Percentiles rank a stretch among this genome's conserved stretches.
phyloP scores from a whole-genome alignment of 2,329 filamentous ascomycete genomes.

The Diplocarpon rosae region DNA sequence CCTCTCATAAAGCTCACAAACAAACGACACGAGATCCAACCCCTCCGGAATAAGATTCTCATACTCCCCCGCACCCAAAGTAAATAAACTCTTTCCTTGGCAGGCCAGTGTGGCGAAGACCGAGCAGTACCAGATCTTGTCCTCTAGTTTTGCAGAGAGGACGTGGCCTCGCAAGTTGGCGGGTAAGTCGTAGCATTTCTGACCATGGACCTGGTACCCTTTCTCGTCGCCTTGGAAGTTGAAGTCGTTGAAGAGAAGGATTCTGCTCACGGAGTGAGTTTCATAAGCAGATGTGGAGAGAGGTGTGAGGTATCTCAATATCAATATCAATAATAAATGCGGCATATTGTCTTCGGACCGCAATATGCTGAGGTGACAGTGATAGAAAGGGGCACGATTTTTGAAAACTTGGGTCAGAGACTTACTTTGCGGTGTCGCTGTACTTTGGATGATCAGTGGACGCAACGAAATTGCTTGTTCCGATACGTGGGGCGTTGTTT shows the following conservation, averaged over 20 bases:
- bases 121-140: neutral
- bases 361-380: too few relatives aligned
- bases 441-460: too few relatives aligned
- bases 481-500: too few relatives aligned
- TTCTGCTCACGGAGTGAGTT: neutral
- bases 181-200: neutral
- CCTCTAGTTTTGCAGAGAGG: neutral
- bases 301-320: too few relatives aligned
- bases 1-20: neutral
- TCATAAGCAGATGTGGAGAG: too few relatives aligned
- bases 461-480: too few relatives aligned
- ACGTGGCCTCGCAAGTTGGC: neutral
- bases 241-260: neutral
- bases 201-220: neutral
- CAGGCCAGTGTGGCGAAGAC: neutral
- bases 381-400: too few relatives aligned
- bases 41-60: neutral
- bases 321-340: too few relatives aligned
- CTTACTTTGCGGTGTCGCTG: too few relatives aligned
- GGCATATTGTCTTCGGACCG: too few relatives aligned
- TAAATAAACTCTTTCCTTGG: neutral
- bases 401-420: too few relatives aligned
- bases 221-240: neutral
- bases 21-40: neutral
- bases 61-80: neutral